A percentile compares a stretch with the other conserved stretches of the same genome.
These are phyloP conservation scores for Coniochaeta sp. DNA, from an alignment of 2,329 filamentous ascomycete species.

Conservation along the genomic window DNA sequence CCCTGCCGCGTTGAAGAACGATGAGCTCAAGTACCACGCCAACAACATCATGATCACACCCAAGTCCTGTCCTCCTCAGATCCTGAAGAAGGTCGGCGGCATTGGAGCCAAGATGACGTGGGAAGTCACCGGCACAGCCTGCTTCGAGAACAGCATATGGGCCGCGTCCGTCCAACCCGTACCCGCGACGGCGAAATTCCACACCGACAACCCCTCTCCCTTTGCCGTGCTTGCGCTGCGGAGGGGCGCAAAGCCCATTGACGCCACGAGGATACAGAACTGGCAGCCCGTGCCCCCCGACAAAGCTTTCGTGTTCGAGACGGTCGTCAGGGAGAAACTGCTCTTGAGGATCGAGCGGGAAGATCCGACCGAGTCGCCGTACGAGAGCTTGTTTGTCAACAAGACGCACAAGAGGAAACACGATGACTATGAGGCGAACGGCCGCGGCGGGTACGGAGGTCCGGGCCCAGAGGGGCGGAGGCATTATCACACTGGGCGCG, in stretches of 20 bases:
- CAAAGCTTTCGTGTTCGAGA: slow-evolving; percentile 70
- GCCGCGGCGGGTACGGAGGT: slow-evolving; percentile 17
- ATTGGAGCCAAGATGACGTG: slow-evolving; percentile 78
- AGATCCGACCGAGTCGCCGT: slow-evolving; percentile 46
- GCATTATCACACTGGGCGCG: slow-evolving; percentile 19
- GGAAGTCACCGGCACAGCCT: slow-evolving; percentile 71
- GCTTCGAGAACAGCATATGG: slow-evolving; percentile 77
- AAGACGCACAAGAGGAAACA: slow-evolving; percentile 57
- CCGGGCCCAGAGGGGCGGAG: background rate
- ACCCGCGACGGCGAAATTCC: slow-evolving; percentile 56
- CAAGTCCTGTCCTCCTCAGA: slow-evolving; percentile 61
- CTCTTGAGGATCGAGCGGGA: slow-evolving; percentile 75
- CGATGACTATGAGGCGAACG: slow-evolving; percentile 42
- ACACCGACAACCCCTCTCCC: slow-evolving; percentile 73
- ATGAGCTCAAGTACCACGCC: slow-evolving; percentile 72
- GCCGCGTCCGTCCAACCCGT: slow-evolving; percentile 73
- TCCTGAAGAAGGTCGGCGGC: slow-evolving; percentile 79
- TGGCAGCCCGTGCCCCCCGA: slow-evolving; percentile 73
- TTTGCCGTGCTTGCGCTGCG: slow-evolving; percentile 77
- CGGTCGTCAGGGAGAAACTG: slow-evolving; percentile 78
- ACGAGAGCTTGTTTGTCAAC: slow-evolving; percentile 50
- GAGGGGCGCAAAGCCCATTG: slow-evolving; percentile 67
- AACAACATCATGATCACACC: slow-evolving; percentile 90
- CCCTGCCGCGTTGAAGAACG: slow-evolving; percentile 53
- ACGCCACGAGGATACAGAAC: slow-evolving; percentile 72